Conservation (phyloP, 1,284 basidiomycete genomes). For the Rhizoctonia solani region DNA sequence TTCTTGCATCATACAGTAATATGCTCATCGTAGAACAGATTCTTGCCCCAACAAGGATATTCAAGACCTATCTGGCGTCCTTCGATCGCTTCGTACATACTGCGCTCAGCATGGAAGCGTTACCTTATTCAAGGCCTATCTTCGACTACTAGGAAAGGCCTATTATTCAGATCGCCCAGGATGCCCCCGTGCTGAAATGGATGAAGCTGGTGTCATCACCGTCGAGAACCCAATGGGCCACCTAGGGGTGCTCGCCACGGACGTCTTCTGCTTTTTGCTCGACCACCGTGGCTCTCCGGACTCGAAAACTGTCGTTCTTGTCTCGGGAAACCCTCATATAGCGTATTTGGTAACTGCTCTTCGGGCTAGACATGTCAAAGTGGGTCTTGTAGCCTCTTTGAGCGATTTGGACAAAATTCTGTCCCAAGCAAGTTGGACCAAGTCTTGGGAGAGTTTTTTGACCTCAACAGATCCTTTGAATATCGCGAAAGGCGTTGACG, state of each 20-base stretch:
- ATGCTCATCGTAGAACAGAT: background rate
- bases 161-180: background rate
- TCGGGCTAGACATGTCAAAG: background rate
- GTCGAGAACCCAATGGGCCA: background rate
- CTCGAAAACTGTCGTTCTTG: background rate
- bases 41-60: too few relatives aligned
- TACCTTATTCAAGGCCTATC: background rate
- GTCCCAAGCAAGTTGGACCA: background rate
- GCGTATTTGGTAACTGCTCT: background rate
- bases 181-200: background rate
- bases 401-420: background rate
- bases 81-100: background rate
- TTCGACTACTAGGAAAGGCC: background rate
- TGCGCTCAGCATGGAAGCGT: background rate
- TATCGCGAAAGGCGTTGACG: too few relatives aligned
- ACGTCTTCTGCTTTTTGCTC: background rate
- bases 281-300: background rate
- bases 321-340: background rate
- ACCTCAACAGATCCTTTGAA: too few relatives aligned
- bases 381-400: background rate
- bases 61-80: background rate
- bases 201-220: background rate
- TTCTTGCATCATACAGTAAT: background rate
- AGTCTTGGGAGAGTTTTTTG: background rate
- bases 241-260: background rate